These are phyloP conservation scores for Capsella rubella DNA, from an alignment of 441 rosid genomes.

Conservation along the genomic window DNA sequence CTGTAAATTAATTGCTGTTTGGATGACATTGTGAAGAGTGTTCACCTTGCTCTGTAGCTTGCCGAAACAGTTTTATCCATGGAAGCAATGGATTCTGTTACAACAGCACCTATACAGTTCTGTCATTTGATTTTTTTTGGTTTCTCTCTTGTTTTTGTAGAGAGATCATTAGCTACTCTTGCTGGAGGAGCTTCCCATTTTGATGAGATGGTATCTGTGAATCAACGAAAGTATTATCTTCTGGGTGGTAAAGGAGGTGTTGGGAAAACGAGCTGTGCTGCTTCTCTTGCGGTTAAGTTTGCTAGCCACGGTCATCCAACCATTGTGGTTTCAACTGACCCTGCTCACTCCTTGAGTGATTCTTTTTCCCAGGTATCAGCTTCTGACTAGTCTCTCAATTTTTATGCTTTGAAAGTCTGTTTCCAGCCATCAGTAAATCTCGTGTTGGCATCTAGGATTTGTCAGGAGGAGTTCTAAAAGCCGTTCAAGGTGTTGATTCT, in stretches of 20 bases:
- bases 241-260: constrained; percentile 92
- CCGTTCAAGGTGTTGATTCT: constrained; percentile 73
- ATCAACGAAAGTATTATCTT: constrained; percentile 67
- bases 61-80: background rate
- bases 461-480: constrained; percentile 66
- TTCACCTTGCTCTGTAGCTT: constrained; percentile 22
- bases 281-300: constrained; percentile 90
- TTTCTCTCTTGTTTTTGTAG: constrained; percentile 45
- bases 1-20: background rate
- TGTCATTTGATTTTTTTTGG: constrained; percentile 1
- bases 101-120: background rate
- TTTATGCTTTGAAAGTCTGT: constrained; percentile 3
- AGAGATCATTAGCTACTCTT: constrained; percentile 56
- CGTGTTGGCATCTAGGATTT: constrained; percentile 57
- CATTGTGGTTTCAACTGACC: constrained; percentile 85
- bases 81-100: constrained; percentile 3
- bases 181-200: constrained; percentile 58
- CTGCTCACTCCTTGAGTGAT: constrained; percentile 91
- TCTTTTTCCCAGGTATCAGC: constrained; percentile 74
- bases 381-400: constrained; percentile 22
- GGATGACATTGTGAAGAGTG: constrained; percentile 3
- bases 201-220: constrained; percentile 60
- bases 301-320: constrained; percentile 85
- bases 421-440: constrained; percentile 14
- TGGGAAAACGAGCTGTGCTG: constrained; percentile 90